Conservation (phyloP, 2,329 filamentous ascomycete species). For the Colletotrichum costaricense region DNA sequence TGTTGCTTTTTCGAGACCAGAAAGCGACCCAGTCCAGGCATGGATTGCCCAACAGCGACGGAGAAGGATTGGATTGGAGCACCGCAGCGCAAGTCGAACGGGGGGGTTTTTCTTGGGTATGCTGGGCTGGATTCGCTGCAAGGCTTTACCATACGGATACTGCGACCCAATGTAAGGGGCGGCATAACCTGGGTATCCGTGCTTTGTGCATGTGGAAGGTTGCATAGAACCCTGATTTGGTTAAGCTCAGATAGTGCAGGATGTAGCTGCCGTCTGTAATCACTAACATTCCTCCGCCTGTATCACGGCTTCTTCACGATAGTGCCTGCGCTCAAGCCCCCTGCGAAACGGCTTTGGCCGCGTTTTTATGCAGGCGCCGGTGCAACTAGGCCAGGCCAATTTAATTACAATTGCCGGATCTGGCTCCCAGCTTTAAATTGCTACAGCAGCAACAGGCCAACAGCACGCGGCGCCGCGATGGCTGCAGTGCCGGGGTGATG, state of each 20-base stretch:
- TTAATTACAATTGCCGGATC: constrained; percentile 32
- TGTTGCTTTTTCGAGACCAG: constrained; percentile 27
- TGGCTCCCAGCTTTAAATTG: constrained; percentile 16
- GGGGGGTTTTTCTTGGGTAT: background rate
- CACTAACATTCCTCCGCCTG: background rate
- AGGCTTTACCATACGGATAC: background rate
- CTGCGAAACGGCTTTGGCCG: constrained; percentile 13
- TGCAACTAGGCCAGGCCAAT: constrained; percentile 1
- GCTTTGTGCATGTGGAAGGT: constrained; percentile 10
- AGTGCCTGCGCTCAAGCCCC: background rate
- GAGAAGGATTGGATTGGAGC: constrained; percentile 8
- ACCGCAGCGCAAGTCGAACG: background rate
- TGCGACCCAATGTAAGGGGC: constrained; percentile 14
- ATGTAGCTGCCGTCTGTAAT: constrained; percentile 10
- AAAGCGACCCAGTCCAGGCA: constrained; percentile 24
- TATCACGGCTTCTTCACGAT: accelerated
- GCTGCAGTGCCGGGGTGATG: background rate
- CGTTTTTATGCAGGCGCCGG: background rate
- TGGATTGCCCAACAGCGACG: constrained; percentile 8
- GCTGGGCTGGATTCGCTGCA: background rate
- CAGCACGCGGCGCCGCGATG: constrained; percentile 12
- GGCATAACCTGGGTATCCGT: constrained; percentile 2
- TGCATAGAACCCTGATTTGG: background rate
- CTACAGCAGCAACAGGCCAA: constrained; percentile 17
- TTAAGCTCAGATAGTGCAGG: background rate